These are phyloP conservation scores for Fusarium sambucinum DNA, from an alignment of 2,329 filamentous ascomycete species.

Conservation along the genomic window DNA sequence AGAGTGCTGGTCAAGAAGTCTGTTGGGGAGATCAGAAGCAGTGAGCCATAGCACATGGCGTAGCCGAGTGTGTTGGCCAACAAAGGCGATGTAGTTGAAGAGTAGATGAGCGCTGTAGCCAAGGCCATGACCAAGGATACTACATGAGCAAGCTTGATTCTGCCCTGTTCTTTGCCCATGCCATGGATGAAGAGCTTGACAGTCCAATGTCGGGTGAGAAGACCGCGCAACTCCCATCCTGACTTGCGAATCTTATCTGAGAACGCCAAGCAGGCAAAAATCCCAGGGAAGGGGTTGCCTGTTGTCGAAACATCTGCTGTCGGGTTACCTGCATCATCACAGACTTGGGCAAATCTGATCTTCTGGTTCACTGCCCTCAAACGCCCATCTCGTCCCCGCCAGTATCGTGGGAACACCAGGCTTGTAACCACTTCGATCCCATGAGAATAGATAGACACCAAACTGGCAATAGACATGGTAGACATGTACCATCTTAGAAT, in stretches of 20 bases:
- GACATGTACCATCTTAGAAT: conserved; percentile 88
- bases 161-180: conserved; percentile 59
- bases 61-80: conserved; percentile 90
- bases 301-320: conserved; percentile 42
- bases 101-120: conserved; percentile 70
- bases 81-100: conserved; percentile 68
- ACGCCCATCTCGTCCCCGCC: conserved; percentile 61
- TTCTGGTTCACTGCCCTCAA: conserved; percentile 62
- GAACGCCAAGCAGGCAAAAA: conserved; percentile 52
- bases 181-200: conserved; percentile 65
- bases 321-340: conserved; percentile 52
- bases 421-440: conserved; percentile 71
- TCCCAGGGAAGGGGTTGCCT: conserved; percentile 50
- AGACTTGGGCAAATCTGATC: conserved; percentile 54
- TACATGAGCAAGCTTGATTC: conserved; percentile 68
- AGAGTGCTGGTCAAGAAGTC: conserved; percentile 85
- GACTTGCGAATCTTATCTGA: conserved; percentile 42
- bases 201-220: conserved; percentile 65
- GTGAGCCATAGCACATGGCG: conserved; percentile 84
- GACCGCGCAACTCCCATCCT: conserved; percentile 64
- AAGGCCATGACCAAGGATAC: conserved; percentile 68
- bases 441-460: conserved; percentile 81
- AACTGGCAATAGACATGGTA: conserved; percentile 79
- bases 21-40: conserved; percentile 88
- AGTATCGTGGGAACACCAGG: conserved; percentile 80